Percentiles rank a stretch among this genome's conserved stretches.
phyloP scores from a whole-genome alignment of 2,329 filamentous ascomycete genomes.

The Penicillium hesseltinei region DNA sequence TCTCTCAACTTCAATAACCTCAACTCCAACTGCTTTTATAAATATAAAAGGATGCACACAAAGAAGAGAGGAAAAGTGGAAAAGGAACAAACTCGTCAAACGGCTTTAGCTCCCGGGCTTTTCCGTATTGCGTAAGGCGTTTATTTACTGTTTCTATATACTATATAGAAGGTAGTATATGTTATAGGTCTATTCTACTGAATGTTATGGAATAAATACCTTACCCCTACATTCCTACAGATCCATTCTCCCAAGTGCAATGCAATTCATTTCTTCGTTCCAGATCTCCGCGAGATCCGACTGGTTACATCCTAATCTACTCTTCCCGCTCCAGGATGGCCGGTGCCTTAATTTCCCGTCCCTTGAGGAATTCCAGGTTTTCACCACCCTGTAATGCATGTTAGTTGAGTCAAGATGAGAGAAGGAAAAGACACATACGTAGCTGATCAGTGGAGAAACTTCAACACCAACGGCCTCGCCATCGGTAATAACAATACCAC shows the following conservation, averaged over 20 bases:
- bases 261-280: constrained; percentile 26
- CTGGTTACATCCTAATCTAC: constrained; percentile 19
- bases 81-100: constrained; percentile 28
- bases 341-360: constrained; percentile 60
- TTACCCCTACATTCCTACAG: constrained; percentile 19
- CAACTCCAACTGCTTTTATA: constrained; percentile 1
- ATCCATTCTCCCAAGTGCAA: constrained; percentile 14
- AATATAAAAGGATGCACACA: constrained; percentile 11
- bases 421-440: constrained; percentile 62
- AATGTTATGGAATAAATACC: neutral
- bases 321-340: constrained; percentile 63
- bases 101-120: constrained; percentile 38
- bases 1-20: constrained; percentile 6
- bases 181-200: neutral
- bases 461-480: constrained; percentile 68
- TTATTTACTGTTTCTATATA: neutral
- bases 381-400: constrained; percentile 55
- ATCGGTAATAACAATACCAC: constrained; percentile 70
- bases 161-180: too few species aligned
- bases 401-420: constrained; percentile 9
- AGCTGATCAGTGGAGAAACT: constrained; percentile 89
- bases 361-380: constrained; percentile 61
- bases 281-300: constrained; percentile 7
- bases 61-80: constrained; percentile 16
- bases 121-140: constrained; percentile 40